Base-by-base conservation (phyloP, 1,284 basidiomycete species). In the Malassezia brasiliensis region DNA sequence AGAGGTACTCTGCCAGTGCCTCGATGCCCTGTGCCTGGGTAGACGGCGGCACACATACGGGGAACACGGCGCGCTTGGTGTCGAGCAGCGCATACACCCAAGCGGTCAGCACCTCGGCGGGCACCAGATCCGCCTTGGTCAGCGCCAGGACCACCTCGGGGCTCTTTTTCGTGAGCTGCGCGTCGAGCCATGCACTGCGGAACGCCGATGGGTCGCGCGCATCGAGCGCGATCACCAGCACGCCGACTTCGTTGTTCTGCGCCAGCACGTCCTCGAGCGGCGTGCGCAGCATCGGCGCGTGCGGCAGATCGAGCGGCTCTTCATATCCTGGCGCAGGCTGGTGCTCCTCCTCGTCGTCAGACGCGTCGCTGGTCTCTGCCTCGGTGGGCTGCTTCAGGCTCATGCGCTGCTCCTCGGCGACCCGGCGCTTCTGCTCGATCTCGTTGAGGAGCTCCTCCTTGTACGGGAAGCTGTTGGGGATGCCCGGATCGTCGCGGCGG, bases 381-480 rank as follows among this genome's bases (percentile, higher is more conserved):
- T 48, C 19, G 17, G 8, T 35, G 17, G n/a, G 20, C 20, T 20
- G n/a, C 3, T 19, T 14, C 12, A 30, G 1, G 22, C 52, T 56
- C 34, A 63, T 52, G 54, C 51, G 61, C 54, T 65, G 52, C 54
- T 65, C 62, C 31, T 62, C 64, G 31, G 56, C 58, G 4, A 54
- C 15, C 11, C 66, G 55, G n/a, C 65, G 60, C 52, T 62, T 63
- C 50, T 64, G 54, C 50, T 73, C 69, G 54, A 74, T 68, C 61
- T 98, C 93, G 14, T 89, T 89, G 39, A 98, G 80, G 56, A 98
- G 85, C 77, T 93, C 85, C 74, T 96, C 93, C 79, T 96, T 98
- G 82, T 86, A 94, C 3, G 91, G 93, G 78, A 91, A 94, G 60
- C 84, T 85, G 77, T 87, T 94, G n/a, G 93, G 93, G 59, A 98